phyloP scores from a whole-genome alignment of 805 yeast species.

The Saturnispora dispora region DNA sequence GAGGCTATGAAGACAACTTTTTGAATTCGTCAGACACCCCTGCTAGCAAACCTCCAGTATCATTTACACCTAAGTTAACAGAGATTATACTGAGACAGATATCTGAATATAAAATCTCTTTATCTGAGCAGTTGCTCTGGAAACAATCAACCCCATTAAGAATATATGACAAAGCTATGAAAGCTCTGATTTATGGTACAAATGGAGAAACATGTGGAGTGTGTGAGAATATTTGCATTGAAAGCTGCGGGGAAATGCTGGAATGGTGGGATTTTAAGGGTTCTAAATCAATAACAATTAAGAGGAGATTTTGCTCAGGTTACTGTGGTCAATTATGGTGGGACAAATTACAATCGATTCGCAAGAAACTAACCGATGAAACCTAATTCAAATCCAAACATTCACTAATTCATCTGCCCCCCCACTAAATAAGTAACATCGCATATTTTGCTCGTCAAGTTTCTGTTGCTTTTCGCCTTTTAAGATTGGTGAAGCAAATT shows the following conservation, averaged over 20 bases:
- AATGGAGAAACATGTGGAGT: slow-evolving; percentile 45
- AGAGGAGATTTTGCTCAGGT: slow-evolving; percentile 47
- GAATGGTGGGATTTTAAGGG: slow-evolving; percentile 63
- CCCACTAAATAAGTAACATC: slow-evolving; percentile 59
- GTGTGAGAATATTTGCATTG: slow-evolving; percentile 41
- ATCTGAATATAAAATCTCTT: slow-evolving; percentile 43
- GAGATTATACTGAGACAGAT: slow-evolving; percentile 40
- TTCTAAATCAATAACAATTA: slow-evolving; percentile 42
- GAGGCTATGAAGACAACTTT: slow-evolving; percentile 7
- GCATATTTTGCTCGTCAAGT: slow-evolving; percentile 32
- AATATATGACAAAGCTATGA: slow-evolving; percentile 38
- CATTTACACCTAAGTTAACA: slow-evolving; percentile 36
- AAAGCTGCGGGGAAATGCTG: slow-evolving; percentile 47
- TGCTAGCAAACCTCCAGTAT: slow-evolving; percentile 11
- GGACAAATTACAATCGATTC: slow-evolving; percentile 9
- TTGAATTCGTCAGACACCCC: slow-evolving; percentile 13
- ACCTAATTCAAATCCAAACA: slow-evolving; percentile 36
- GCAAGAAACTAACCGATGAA: background rate
- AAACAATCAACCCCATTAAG: slow-evolving; percentile 36
- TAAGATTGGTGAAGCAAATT: slow-evolving; percentile 42
- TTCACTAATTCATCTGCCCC: slow-evolving; percentile 48
- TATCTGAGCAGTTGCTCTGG: slow-evolving; percentile 48
- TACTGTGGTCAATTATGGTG: slow-evolving; percentile 34
- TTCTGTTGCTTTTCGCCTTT: slow-evolving; percentile 12
- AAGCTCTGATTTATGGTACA: slow-evolving; percentile 44